Evolutionary conservation across 371 early-diverging fungal species (phyloP), one percentile per base, ranked within the genome.

Genomic region (Lichtheimia ramosa): DNA sequence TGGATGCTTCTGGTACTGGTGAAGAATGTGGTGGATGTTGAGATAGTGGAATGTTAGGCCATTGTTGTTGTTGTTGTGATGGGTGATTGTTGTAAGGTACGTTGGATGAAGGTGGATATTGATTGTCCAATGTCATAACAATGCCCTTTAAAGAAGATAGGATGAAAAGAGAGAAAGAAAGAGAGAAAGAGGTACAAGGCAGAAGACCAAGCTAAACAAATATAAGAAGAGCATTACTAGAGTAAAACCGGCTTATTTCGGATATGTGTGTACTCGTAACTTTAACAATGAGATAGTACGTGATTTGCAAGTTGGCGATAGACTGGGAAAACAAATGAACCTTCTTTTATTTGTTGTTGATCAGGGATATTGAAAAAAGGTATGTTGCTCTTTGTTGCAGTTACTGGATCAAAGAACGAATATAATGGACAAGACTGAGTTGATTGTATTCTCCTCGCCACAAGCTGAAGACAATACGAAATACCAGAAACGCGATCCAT

Each of bases 111-210:
- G 43, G 39, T 40, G 42, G 41, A 42, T 40, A 41, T 18, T 55
- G 42, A 40, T 41, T 39, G 43, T 55, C 56, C 20, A 55, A 55
- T 41, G 56, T 55, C 51, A 58, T 58, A 21, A 42, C 28, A 23
- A 28, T 50, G 39, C n/a, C n/a, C n/a, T n/a, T n/a, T n/a, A n/a
- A n/a, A n/a, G n/a, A n/a, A n/a, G 43, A 56, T 3, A 28, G 25
- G 43, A 20, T n/a, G 34, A 43, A 57, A 40, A 57, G 25, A 57
- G n/a, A 12, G 54, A 28, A 18, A 16, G 39, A 43, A 34, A 34
- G 28, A 58, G 41, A 18, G 7, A 43, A 43, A 23, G 6, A 25
- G 53, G 8, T 15, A 34, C 10, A 16, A 3, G 16, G 27, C 12
- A 24, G 16, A 28, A 34, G 34, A 8, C 34, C 10, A 34, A 34